These are phyloP conservation scores for Aspergillus ostianus DNA, from an alignment of 495 filamentous ascomycete species.

Conservation along the genomic window DNA sequence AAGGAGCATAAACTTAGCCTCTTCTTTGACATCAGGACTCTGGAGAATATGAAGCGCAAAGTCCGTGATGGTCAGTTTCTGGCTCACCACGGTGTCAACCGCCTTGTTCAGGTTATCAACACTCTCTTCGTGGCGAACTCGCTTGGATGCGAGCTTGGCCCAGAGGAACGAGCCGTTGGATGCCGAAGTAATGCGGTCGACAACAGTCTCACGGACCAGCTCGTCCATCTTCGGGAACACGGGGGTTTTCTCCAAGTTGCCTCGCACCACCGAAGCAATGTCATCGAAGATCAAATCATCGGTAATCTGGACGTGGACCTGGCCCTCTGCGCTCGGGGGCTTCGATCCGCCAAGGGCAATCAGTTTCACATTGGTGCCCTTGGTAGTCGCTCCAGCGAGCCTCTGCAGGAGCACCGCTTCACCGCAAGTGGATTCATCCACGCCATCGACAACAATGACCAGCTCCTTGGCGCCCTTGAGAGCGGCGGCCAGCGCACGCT, in stretches of 20 bases:
- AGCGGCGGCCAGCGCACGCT: constrained; percentile 20
- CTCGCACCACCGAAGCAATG: constrained; percentile 22
- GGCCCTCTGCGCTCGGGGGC: constrained; percentile 14
- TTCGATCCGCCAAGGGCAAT: constrained; percentile 34
- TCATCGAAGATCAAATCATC: constrained; percentile 27
- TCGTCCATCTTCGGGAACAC: constrained; percentile 12
- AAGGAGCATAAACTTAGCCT: constrained; percentile 34
- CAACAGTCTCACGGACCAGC: constrained; percentile 25
- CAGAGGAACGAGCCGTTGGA: constrained; percentile 40
- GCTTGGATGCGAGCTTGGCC: constrained; percentile 38
- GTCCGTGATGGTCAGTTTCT: constrained; percentile 29
- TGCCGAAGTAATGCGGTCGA: constrained; percentile 33
- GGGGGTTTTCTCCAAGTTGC: constrained; percentile 10
- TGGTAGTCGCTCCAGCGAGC: constrained; percentile 22
- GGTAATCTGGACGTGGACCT: constrained; percentile 15
- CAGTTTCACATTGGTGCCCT: constrained; percentile 30
- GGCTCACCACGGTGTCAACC: constrained; percentile 25
- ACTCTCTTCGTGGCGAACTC: constrained; percentile 24
- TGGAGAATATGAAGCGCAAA: constrained; percentile 27
- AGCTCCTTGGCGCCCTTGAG: constrained; percentile 35
- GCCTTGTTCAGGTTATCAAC: constrained; percentile 28
- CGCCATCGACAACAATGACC: constrained; percentile 39
- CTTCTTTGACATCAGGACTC: constrained; percentile 21
- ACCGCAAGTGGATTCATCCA: constrained; percentile 34
- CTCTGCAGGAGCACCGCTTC: constrained; percentile 30